Evolutionary conservation across 164 flowering plant species (phyloP).

Genomic region (Macadamia integrifolia): DNA sequence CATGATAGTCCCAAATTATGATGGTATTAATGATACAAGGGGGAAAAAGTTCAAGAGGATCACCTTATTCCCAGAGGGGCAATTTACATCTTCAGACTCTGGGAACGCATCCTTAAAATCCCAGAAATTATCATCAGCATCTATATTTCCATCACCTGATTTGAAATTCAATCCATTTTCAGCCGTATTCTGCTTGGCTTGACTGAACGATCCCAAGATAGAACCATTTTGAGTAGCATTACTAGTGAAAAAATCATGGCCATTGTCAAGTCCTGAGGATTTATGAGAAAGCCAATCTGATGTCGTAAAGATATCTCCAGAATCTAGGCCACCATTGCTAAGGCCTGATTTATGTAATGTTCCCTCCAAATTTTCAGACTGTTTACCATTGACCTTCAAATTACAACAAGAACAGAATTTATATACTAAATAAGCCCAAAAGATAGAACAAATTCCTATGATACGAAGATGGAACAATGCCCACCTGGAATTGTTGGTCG

Average conservation of each 20-base stretch:
- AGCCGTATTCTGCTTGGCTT: slow-evolving; percentile 11
- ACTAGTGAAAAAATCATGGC: slow-evolving; percentile 18
- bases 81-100: slow-evolving; percentile 18
- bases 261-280: slow-evolving; percentile 16
- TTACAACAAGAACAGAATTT: neutral
- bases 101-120: slow-evolving; percentile 38
- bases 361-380: slow-evolving; percentile 11
- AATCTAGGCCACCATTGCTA: slow-evolving; percentile 9
- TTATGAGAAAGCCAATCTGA: slow-evolving; percentile 19
- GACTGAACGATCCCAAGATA: slow-evolving; percentile 8
- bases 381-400: slow-evolving; percentile 26
- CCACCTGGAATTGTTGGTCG: slow-evolving; percentile 12
- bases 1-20: neutral
- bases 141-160: slow-evolving; percentile 16
- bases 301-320: slow-evolving; percentile 12
- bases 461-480: slow-evolving; percentile 13
- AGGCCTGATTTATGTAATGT: slow-evolving; percentile 7
- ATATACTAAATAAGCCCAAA: neutral
- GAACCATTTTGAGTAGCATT: slow-evolving; percentile 7
- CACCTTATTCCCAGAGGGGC: slow-evolving; percentile 16
- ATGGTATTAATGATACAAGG: neutral
- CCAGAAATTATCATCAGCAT: slow-evolving; percentile 30
- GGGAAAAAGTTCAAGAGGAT: slow-evolving; percentile 1
- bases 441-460: neutral
- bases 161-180: slow-evolving; percentile 14